Percentiles rank a stretch among this genome's conserved stretches.
These are phyloP conservation scores for Aspergillus fijiensis DNA, from an alignment of 2,329 filamentous ascomycete species.

Conservation along the genomic window DNA sequence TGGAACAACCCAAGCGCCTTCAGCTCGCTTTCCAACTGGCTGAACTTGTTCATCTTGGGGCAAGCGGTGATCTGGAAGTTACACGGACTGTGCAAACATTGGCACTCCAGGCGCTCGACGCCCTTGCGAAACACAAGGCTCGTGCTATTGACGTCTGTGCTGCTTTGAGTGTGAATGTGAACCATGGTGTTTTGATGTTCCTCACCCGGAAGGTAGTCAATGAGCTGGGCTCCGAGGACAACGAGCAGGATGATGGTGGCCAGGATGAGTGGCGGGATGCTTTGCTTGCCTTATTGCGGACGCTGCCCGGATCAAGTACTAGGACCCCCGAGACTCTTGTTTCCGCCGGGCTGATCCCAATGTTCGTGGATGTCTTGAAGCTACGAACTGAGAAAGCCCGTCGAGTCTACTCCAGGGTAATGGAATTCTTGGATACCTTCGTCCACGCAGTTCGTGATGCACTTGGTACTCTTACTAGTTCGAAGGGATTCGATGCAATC, in stretches of 20 bases:
- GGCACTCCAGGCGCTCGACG: slow-evolving; percentile 77
- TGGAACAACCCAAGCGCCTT: slow-evolving; percentile 81
- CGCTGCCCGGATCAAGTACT: slow-evolving; percentile 68
- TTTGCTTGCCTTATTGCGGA: slow-evolving; percentile 82
- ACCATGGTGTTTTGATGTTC: slow-evolving; percentile 92
- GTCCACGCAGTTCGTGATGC: slow-evolving; percentile 83
- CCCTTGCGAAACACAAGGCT: slow-evolving; percentile 74
- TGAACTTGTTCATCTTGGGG: slow-evolving; percentile 82
- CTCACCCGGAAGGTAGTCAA: slow-evolving; percentile 86
- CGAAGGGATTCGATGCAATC: slow-evolving; percentile 83
- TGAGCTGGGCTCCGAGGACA: slow-evolving; percentile 66
- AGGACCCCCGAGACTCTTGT: slow-evolving; percentile 81
- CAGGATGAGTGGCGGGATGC: slow-evolving; percentile 87
- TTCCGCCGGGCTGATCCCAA: slow-evolving; percentile 81
- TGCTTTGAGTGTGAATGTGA: slow-evolving; percentile 92
- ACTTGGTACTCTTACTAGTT: slow-evolving; percentile 76
- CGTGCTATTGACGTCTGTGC: slow-evolving; percentile 80
- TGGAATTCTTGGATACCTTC: slow-evolving; percentile 84
- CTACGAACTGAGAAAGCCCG: slow-evolving; percentile 79
- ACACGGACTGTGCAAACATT: slow-evolving; percentile 78
- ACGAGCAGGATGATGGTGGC: slow-evolving; percentile 60
- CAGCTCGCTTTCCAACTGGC: slow-evolving; percentile 91
- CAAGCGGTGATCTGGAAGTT: slow-evolving; percentile 65
- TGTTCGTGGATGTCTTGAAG: slow-evolving; percentile 83
- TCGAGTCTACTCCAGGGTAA: slow-evolving; percentile 76